Evolutionary conservation across 768 basidiomycete genomes (phyloP).

Genomic region (Panaeolus cyanescens): DNA sequence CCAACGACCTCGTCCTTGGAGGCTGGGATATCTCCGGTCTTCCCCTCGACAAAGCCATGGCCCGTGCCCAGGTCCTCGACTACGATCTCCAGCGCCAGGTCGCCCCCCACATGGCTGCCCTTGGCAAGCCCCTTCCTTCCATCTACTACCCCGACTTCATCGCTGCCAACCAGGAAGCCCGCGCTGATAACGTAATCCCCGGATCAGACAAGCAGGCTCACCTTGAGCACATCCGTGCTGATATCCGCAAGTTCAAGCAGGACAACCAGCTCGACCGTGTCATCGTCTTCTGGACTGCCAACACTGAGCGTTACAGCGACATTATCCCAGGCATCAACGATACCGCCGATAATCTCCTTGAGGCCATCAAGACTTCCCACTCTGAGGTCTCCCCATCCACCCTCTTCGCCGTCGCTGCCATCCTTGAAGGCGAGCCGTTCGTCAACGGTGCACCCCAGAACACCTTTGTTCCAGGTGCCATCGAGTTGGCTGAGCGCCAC

Average conservation of each 20-base stretch:
- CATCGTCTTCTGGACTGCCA: constrained; percentile 97
- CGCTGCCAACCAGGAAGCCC: constrained; percentile 95
- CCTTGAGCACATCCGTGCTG: constrained; percentile 88
- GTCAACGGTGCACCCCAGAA: constrained; percentile 99
- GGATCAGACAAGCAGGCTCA: constrained; percentile 88
- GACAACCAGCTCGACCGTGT: constrained; percentile 83
- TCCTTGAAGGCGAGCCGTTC: constrained; percentile 94
- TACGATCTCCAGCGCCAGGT: constrained; percentile 98
- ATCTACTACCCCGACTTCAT: constrained; percentile 99
- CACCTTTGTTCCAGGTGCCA: constrained; percentile 95
- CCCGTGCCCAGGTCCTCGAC: constrained; percentile 89
- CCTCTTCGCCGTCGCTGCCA: constrained; percentile 92
- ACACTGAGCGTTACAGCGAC: constrained; percentile 97
- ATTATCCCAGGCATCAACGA: constrained; percentile 96
- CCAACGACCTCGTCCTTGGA: constrained; percentile 95
- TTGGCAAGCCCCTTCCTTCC: constrained; percentile 86
- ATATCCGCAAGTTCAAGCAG: constrained; percentile 92
- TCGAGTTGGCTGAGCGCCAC: constrained; percentile 87
- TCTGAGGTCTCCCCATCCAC: constrained; percentile 96
- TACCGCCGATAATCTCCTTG: constrained; percentile 84
- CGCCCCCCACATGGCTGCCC: constrained; percentile 76
- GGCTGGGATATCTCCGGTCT: constrained; percentile 97
- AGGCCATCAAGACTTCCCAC: constrained; percentile 82
- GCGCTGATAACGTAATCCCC: constrained; percentile 91
- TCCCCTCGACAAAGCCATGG: constrained; percentile 90